Base-by-base conservation (phyloP, 176 grass and related monocot species). In the Hsuehochloa calcarea region DNA sequence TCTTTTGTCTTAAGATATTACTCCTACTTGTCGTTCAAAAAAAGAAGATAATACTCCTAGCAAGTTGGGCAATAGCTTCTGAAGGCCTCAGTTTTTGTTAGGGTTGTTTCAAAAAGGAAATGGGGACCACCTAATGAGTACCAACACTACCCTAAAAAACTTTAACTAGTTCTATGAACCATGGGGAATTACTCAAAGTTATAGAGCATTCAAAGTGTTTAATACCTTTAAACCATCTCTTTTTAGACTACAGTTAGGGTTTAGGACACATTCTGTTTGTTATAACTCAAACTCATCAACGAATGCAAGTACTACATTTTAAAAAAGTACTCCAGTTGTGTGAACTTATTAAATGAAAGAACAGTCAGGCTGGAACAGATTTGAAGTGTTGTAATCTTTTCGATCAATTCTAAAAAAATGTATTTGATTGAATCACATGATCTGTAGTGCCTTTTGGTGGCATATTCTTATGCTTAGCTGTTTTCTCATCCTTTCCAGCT, bases 401-500 rank as follows among this genome's bases (percentile, higher is more conserved):
- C 3, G 31, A 34, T 34, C 31, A 34, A 34, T 34, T 34, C 31
- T 34, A 34, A 34, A 34, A 34, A 34, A 34, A 34, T 34, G 31
- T 34, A 77, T 14, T 55, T 5, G 12, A 20, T 54, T 1, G 70
- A 51, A 44, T 51, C 15, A 14, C 63, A 70, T 85, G 63, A 76
- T 81, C 5, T 85, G 41, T 47, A 15, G 37, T 40, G 6, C 65
- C 68, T 68, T 87, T 89, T 52, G 26, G 6, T 74, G 11, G 23
- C 20, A 58, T 80, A 66, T 84, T 58, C 5, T 68, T 71, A 40
- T 81, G 47, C 77, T 85, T 75, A 52, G 41, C 61, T 78, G 75
- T 81, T 74, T 37, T 34, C 62, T 51, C 60, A 62, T 64, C 60
- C 41, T 88, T 84, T 64, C 56, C 85, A 98, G 96, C 77, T 98